Conservation (phyloP, 495 filamentous ascomycete species). For the Amniculicola lignicola region DNA sequence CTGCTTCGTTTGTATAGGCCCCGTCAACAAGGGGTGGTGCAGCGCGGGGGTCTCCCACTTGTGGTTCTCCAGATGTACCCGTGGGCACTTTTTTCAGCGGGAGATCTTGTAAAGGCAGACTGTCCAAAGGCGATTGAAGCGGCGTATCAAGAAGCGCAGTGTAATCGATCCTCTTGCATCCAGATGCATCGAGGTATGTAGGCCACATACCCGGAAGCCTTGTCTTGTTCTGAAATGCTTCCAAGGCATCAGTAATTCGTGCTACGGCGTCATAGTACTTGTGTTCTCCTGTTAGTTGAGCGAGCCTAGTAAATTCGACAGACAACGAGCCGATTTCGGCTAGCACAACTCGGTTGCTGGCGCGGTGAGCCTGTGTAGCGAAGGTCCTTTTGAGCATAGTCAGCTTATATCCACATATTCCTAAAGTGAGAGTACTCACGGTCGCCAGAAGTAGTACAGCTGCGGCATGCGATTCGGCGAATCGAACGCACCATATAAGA, state of each 20-base stretch:
- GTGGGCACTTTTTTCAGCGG: not conserved
- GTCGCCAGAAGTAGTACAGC: conserved; percentile 81
- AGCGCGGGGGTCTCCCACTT: not conserved
- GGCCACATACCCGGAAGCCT: conserved; percentile 84
- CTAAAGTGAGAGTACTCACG: conserved; percentile 46
- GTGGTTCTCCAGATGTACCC: not conserved
- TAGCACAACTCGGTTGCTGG: conserved; percentile 59
- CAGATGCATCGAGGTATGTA: conserved; percentile 70
- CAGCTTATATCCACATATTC: not conserved
- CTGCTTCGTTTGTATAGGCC: not conserved
- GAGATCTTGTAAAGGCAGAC: not conserved
- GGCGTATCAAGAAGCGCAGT: conserved; percentile 10
- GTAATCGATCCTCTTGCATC: conserved; percentile 50
- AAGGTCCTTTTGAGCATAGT: conserved; percentile 43
- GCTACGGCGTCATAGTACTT: conserved; percentile 96
- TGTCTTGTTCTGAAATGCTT: conserved; percentile 72
- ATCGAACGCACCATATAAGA: conserved; percentile 90
- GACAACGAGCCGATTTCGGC: conserved; percentile 88
- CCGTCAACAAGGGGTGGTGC: not conserved
- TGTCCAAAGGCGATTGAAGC: conserved; percentile 13
- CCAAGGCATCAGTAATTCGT: conserved; percentile 82
- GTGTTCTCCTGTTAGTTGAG: conserved; percentile 80
- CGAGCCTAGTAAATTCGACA: conserved; percentile 92
- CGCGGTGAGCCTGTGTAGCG: conserved; percentile 63
- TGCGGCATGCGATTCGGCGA: conserved; percentile 95